Percentiles rank a stretch among this genome's conserved stretches.
Conservation (phyloP, 345 rosid species). For the Cardamine chenopodiifolia region DNA sequence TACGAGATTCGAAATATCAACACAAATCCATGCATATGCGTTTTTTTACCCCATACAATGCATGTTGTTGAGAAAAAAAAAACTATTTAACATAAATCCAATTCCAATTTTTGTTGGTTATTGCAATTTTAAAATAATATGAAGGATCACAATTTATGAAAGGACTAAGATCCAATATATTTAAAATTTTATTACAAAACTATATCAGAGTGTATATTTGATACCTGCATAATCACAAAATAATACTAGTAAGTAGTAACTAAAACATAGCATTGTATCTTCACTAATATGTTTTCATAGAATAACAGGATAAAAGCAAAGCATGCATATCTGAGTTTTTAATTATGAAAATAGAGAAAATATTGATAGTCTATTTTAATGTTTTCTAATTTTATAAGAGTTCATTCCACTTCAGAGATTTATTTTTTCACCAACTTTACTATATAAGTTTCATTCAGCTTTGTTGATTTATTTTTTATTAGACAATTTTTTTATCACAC, state of each 20-base stretch:
- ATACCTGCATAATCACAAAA: neutral
- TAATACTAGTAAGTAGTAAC: too few relatives aligned
- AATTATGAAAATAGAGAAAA: neutral
- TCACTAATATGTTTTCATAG: neutral
- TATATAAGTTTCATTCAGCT: neutral
- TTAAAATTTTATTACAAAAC: neutral
- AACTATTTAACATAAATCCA: neutral
- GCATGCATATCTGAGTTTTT: neutral
- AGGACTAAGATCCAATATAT: neutral
- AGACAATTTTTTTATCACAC: neutral
- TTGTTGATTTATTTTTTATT: neutral
- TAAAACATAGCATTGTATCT: neutral
- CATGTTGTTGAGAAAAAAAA: neutral
- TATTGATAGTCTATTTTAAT: neutral
- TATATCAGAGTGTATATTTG: neutral
- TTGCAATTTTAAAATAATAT: neutral
- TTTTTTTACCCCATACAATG: neutral
- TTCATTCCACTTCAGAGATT: neutral
- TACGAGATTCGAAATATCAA: neutral
- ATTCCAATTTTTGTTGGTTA: neutral
- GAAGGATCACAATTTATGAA: neutral
- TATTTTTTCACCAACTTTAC: neutral
- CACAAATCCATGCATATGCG: neutral
- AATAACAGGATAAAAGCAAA: neutral
- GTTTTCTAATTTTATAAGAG: neutral